Evolutionary conservation across 805 yeast genomes (phyloP).

Genomic region (Ogataea pilisensis): DNA sequence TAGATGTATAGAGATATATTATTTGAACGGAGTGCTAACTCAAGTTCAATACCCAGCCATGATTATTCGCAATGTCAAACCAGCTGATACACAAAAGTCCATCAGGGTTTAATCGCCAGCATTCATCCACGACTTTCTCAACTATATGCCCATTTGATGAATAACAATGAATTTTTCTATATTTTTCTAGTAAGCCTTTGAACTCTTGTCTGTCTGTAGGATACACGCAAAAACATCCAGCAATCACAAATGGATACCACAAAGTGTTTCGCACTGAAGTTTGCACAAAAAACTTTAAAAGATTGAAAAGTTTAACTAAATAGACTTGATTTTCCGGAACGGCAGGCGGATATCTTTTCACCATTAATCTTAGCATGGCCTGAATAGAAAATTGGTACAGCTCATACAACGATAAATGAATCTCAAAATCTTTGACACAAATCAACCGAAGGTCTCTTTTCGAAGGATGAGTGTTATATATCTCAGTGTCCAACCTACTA

Average conservation of each 20-base stretch:
- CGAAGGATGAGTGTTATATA: conserved; percentile 1
- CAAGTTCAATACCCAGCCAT: neutral
- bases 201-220: conserved; percentile 11
- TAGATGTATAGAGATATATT: too few relatives aligned
- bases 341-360: conserved; percentile 6
- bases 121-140: conserved; percentile 25
- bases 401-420: conserved; percentile 29
- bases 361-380: conserved; percentile 7
- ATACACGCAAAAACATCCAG: conserved; percentile 22
- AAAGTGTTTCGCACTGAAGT: conserved; percentile 8
- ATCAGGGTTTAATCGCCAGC: conserved; percentile 28
- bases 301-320: conserved; percentile 2
- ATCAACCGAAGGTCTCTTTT: conserved; percentile 1
- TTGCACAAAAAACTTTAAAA: conserved; percentile 3
- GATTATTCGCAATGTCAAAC: conserved; percentile 21
- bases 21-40: neutral
- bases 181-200: neutral
- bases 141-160: conserved; percentile 25
- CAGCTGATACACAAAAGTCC: conserved; percentile 32
- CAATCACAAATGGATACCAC: conserved; percentile 29
- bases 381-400: conserved; percentile 20
- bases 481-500: neutral
- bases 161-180: conserved; percentile 1
- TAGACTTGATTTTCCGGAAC: conserved; percentile 8
- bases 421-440: conserved; percentile 14